Base-by-base conservation (phyloP, 306 rosid species). In the Dryas octopetala region DNA sequence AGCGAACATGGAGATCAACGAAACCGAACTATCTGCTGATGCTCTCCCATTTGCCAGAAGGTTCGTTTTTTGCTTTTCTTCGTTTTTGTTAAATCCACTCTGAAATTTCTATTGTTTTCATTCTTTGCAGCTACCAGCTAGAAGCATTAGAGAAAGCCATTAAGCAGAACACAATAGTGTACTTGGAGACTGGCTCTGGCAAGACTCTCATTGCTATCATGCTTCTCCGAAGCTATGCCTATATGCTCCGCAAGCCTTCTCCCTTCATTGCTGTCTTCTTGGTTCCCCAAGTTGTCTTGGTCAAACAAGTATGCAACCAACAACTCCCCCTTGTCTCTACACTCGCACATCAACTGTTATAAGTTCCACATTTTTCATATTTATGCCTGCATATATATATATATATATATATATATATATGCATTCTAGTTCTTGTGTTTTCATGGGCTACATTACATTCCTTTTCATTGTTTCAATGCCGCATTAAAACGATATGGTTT, bases 151-250 rank as follows among this genome's bases (percentile, higher is more conserved):
- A 85, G 6, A 83, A 66, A 26, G 93, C 96, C 6, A 73, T 89
- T 0, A 84, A 77, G 43, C 79, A 82, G 60, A 93, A 93, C 74
- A 91, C 97, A 6, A 62, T 89, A 12, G 97, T 89, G 67, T 91
- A 60, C 76, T 81, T 94, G 82, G 98, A 91, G 82, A 93, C 98
- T 10, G 97, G 98, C 68, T 84, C 97, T 0, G 98, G 98, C 49
- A 93, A 93, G 83, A 94, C 98, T 59, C 82, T 94, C 84, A 90
- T 94, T 53, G 93, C 97, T 49, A 78, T 90, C 59, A 91, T 91
- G 98, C 98, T 94, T 64, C 89, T 94, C 45, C 85, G 96, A 11
- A 88, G 93, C 77, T 90, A 82, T 40, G 92, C 96, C 9, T 48
- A 87, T 83, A 71, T 65, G 68, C 86, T 94, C 48, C 89, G 91